Evolutionary conservation across 2,329 filamentous ascomycete genomes (phyloP), one percentile per base, ranked within the genome.

Genomic region (Aspergillus sp.): DNA sequence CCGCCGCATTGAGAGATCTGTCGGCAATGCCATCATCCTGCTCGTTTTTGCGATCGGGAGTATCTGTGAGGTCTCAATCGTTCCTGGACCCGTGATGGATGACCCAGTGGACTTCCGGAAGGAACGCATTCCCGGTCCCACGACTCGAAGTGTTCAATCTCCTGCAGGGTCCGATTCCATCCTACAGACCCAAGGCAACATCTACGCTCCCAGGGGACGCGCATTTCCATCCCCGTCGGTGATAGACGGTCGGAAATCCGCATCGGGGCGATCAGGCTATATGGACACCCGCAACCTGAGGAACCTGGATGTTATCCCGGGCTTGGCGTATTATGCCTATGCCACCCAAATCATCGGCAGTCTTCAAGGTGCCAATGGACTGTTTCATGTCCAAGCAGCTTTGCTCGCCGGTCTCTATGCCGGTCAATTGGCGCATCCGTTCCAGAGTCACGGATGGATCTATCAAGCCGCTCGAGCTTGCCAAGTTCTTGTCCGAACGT

Each of bases 401-500:
- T 85, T 98, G 24, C 83, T 98, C 51, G 92, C 92, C 16, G 92
- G 91, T 2, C 78, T 99, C 5, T 99, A 96, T 72, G 88, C 93
- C 63, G 92, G 92, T 3, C 95, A 98, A 73, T 79, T 97, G 26
- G 93, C 88, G 0, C 85, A 94, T 52, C 90, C 96, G 0, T 81
- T 97, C 66, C 91, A 96, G 71, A 98, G 94, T 70, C 93, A 87
- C 80, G 85, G 81, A 59, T 89, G 86, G 85, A 87, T 89, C 61
- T 82, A 78, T 46, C 82, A 84, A 67, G 86, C 86, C 6, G 85
- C 85, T 50, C 78, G 85, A 57, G 82, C 84, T 11, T 82, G 82
- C 52, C 86, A 91, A 67, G 86, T 92, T 16, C 86, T 96, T 31
- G 85, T 96, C 63, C 85, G 92, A 77, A 86, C 88, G 82, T 90